Percentiles rank a stretch among this genome's conserved stretches.
These are phyloP conservation scores for Arctostaphylos glauca DNA, from an alignment of 148 eudicot species.

Conservation along the genomic window DNA sequence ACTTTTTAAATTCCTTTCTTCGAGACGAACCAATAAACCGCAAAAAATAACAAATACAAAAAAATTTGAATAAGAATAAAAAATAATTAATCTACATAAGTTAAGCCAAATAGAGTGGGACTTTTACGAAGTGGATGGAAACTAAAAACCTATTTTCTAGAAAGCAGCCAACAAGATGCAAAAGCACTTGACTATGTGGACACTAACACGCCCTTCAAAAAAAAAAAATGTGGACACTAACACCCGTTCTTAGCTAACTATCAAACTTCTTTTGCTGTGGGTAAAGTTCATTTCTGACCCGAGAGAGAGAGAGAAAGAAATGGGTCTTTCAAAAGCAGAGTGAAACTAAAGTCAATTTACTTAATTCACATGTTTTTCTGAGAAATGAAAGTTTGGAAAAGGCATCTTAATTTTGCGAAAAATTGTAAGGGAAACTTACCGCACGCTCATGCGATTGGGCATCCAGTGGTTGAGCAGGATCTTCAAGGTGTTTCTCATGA, in stretches of 20 bases:
- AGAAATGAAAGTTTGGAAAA: neutral
- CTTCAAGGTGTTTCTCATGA: conserved; percentile 57
- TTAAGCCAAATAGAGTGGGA: too few relatives aligned
- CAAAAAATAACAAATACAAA: too few relatives aligned
- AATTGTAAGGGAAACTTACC: conserved; percentile 34
- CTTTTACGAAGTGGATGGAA: too few relatives aligned
- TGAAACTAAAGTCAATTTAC: neutral
- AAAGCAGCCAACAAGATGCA: too few relatives aligned
- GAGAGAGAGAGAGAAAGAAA: neutral
- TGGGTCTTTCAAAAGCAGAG: neutral
- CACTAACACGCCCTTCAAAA: too few relatives aligned
- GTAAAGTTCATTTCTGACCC: neutral
- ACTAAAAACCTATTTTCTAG: too few relatives aligned
- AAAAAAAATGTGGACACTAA: too few relatives aligned
- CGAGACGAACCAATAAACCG: too few relatives aligned
- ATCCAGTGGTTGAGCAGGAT: conserved; percentile 39
- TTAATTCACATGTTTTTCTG: neutral
- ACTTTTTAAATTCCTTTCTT: too few relatives aligned
- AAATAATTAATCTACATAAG: too few relatives aligned
- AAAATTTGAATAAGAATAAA: too few relatives aligned
- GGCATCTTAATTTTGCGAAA: neutral
- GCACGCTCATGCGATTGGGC: conserved; percentile 48
- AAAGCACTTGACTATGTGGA: too few relatives aligned
- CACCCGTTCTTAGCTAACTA: neutral
- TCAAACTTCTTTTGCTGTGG: neutral